Conservation (phyloP, 2,329 filamentous ascomycete species). For the Cadophora gregata region DNA sequence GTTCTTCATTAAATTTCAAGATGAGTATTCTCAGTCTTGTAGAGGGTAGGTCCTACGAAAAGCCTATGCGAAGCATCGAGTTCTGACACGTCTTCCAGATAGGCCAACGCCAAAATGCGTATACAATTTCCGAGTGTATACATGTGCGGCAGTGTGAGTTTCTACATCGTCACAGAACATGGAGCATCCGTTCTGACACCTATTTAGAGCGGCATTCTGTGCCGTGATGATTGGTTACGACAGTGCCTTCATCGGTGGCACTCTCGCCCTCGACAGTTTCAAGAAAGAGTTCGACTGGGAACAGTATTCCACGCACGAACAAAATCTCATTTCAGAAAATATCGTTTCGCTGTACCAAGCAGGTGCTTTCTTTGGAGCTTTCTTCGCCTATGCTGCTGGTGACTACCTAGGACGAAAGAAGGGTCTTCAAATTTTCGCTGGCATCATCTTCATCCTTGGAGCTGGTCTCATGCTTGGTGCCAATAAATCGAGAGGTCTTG, state of each 20-base stretch:
- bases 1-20: not conserved
- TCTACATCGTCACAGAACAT: no score
- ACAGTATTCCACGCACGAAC: not conserved
- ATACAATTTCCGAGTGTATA: not conserved
- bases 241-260: not conserved
- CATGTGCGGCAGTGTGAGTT: not conserved
- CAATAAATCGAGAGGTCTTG: not conserved
- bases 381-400: not conserved
- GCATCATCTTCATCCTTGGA: not conserved
- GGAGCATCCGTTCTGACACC: no score
- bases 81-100: not conserved
- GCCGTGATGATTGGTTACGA: not conserved
- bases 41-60: not conserved
- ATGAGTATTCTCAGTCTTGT: not conserved
- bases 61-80: not conserved
- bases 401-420: not conserved
- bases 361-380: not conserved
- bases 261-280: not conserved
- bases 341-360: not conserved
- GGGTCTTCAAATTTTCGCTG: not conserved
- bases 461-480: not conserved
- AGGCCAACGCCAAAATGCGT: not conserved
- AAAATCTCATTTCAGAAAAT: not conserved
- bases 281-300: not conserved
- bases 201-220: not conserved